Evolutionary conservation across 2,329 filamentous ascomycete genomes (phyloP), one percentile per base, ranked within the genome.

Genomic region (Cladosporium colombiae): DNA sequence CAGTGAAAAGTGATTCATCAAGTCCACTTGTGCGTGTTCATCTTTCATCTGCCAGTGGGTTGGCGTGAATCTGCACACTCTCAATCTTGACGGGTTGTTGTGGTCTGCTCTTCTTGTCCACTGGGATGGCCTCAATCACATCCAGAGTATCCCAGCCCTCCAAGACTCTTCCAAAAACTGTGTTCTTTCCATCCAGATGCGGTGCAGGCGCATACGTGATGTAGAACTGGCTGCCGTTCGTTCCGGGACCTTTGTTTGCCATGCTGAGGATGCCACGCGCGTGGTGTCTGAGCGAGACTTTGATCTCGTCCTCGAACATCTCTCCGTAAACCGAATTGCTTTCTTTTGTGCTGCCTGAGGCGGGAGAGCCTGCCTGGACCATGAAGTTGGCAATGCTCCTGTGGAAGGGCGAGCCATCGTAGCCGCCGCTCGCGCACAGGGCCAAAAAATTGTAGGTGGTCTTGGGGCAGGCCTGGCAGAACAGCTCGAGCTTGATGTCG

Each of bases 171-270:
- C 91, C 91, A 78, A 96, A 94, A 1, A 94, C 89, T 0, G 91
- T 93, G 75, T 95, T 95, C 75, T 92, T 86, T 5, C 91, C 91
- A 76, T 95, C 92, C 50, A 96, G 81, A 79, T 95, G 92, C 44
- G 90, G 86, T 29, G 91, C 90, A 70, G 90, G 88, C 67, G 90
- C 90, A 71, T 93, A 90, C 1, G 89, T 87, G 67, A 95, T 82
- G 77, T 93, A 96, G 80, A 95, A 96, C 76, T 96, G 91, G 68
- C 89, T 92, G 35, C 95, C 95, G 78, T 98, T 98, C 52, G 94
- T 97, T 77, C 96, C 88, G 16, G 92, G 91, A 0, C 95, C 95
- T 29, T 91, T 89, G 80, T 99, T 99, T 69, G 95, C 95, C 95
- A 98, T 98, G 81, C 90, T 93, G 72, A 99, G 81, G 23, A 98